A percentile compares a stretch with the other conserved stretches of the same genome.
Evolutionary conservation across 108 stramenopile genomes (phyloP).

Genomic region (Fistulifera pelliculosa): DNA sequence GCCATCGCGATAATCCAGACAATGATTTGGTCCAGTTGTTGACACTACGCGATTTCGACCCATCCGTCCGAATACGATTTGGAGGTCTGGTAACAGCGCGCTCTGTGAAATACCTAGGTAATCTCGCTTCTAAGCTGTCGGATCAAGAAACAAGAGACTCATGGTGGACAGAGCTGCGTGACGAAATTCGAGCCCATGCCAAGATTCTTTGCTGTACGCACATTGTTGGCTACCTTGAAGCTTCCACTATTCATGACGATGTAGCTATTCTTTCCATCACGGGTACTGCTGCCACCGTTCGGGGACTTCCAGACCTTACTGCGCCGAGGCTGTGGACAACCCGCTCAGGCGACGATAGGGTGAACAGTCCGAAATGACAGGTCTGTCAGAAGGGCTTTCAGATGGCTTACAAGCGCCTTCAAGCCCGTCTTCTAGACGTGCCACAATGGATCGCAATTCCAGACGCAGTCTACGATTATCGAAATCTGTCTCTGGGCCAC

Average conservation of each 20-base stretch:
- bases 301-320: slow-evolving; percentile 65
- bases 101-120: slow-evolving; percentile 91
- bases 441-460: not conserved
- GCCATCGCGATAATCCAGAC: slow-evolving; percentile 23
- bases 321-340: slow-evolving; percentile 41
- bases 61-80: slow-evolving; percentile 76
- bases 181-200: slow-evolving; percentile 91
- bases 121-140: slow-evolving; percentile 68
- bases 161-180: slow-evolving; percentile 97
- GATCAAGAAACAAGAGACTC: slow-evolving; percentile 94
- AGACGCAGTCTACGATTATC: not conserved
- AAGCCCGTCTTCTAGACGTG: not conserved
- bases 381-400: not conserved
- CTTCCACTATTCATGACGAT: slow-evolving; percentile 93
- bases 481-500: slow-evolving; percentile 1
- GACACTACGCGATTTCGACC: slow-evolving; percentile 80
- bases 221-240: slow-evolving; percentile 91
- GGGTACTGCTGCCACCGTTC: slow-evolving; percentile 90
- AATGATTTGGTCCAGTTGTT: slow-evolving; percentile 82
- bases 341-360: not conserved
- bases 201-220: slow-evolving; percentile 85
- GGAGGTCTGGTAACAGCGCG: slow-evolving; percentile 92
- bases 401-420: not conserved
- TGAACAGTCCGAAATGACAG: not conserved
- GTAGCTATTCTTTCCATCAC: slow-evolving; percentile 88